These are phyloP conservation scores for Daldinia eschscholtzii DNA, from an alignment of 2,329 filamentous ascomycete genomes.

Conservation along the genomic window DNA sequence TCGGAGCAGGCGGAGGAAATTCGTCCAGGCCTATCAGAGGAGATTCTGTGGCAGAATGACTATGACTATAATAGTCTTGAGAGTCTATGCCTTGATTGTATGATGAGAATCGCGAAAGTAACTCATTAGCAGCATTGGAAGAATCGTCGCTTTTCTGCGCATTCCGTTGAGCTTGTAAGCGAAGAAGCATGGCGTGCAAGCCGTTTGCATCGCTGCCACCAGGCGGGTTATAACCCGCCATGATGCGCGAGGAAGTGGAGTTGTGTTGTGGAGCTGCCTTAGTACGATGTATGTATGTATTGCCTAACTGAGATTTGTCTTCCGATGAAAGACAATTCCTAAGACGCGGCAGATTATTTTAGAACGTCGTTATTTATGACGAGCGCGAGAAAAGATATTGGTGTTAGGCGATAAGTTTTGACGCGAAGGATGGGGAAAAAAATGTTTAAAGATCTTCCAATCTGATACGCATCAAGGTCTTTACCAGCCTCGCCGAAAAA, in stretches of 20 bases:
- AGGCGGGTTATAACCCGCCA: slow-evolving; percentile 54
- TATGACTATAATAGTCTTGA: slow-evolving; percentile 51
- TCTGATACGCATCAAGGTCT: slow-evolving; percentile 30
- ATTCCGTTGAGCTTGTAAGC: slow-evolving; percentile 50
- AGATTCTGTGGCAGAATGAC: slow-evolving; percentile 48
- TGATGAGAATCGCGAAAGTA: slow-evolving; percentile 51
- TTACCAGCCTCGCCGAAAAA: slow-evolving; percentile 46
- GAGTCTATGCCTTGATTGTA: slow-evolving; percentile 50
- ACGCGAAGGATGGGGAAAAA: slow-evolving; percentile 20
- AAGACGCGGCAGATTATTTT: neutral
- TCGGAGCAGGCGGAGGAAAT: slow-evolving; percentile 61
- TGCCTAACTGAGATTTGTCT: slow-evolving; percentile 2
- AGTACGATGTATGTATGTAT: slow-evolving; percentile 15
- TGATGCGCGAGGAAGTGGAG: slow-evolving; percentile 43
- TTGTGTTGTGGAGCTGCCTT: slow-evolving; percentile 28
- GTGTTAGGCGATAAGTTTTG: neutral
- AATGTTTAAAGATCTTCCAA: slow-evolving; percentile 31
- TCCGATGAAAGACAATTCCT: slow-evolving; percentile 12
- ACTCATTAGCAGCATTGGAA: slow-evolving; percentile 48
- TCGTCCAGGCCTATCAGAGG: slow-evolving; percentile 50
- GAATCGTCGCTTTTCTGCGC: slow-evolving; percentile 45
- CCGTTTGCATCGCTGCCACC: slow-evolving; percentile 53
- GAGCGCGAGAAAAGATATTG: neutral
- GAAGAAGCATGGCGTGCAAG: slow-evolving; percentile 59
- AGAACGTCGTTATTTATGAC: slow-evolving; percentile 1